Evolutionary conservation across 1,284 basidiomycete species (phyloP), one percentile per base, ranked within the genome.

Genomic region (Agroathelia rolfsii): DNA sequence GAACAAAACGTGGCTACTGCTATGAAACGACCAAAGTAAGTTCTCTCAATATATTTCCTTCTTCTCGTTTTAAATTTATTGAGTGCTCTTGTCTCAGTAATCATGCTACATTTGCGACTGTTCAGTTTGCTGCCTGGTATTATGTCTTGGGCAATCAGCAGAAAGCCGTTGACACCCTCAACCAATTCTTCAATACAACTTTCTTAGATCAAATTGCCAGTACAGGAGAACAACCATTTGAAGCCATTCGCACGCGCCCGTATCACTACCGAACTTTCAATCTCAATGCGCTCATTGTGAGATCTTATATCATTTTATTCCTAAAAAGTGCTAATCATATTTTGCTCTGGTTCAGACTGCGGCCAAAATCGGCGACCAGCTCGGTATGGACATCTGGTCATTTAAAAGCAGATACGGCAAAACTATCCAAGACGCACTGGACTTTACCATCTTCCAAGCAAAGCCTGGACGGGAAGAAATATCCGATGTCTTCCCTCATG

Each of bases 221-320:
- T 1, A 63, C 58, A 17, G 75, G 76, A 5, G 74, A 76, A 44
- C 68, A 75, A 50, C 73, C 73, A 2, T 66, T 71, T 31, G 75
- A 76, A 48, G 65, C 69, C 3, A 56, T 64, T n/a, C 63, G 74
- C n/a, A 72, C 72, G 2, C 58, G 69, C 11, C 71, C 72, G 2
- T 69, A 55, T 41, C 72, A 75, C 45, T 76, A 76, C 42, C 62
- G 70, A 9, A 62, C 60, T 32, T 75, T 74, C 55, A 75, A 75
- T 45, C 46, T 76, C 9, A 71, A 73, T 36, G 72, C 67, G 0
- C 54, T 76, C 53, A 69, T 74, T 41, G 69, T 69, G 44, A 56
- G 67, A 49, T 30, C 24, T 16, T 13, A 38, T 46, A 16, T 46
- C n/a, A 16, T 30, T 37, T 13, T 40, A 37, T 3, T 32, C 17